Percentiles rank a stretch among this genome's conserved stretches.
These are phyloP conservation scores for Trichomonascaceae sp. DNA, from an alignment of 1,139 yeast genomes.

Conservation along the genomic window DNA sequence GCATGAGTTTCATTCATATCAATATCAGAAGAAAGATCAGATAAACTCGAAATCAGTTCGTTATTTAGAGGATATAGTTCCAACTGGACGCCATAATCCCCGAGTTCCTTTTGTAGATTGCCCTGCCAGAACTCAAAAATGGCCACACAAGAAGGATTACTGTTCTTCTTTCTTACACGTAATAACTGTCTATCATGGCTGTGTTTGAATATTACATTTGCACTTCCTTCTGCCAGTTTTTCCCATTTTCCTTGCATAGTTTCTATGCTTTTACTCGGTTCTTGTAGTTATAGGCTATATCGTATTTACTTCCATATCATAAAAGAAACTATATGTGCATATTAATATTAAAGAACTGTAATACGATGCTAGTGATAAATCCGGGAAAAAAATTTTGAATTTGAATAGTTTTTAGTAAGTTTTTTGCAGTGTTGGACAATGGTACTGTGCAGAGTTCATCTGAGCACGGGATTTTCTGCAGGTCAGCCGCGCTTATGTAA, in stretches of 20 bases:
- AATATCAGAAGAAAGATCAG: slow-evolving; percentile 9
- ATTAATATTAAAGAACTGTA: neutral
- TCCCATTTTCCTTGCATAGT: neutral
- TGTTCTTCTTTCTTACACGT: slow-evolving; percentile 22
- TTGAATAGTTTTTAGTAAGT: neutral
- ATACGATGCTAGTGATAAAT: neutral
- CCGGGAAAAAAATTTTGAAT: neutral
- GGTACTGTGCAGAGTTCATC: neutral
- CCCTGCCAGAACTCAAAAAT: slow-evolving; percentile 3
- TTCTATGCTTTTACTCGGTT: neutral
- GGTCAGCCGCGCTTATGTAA: neutral
- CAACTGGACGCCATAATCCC: slow-evolving; percentile 12
- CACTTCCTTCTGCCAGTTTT: slow-evolving; percentile 24
- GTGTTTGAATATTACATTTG: slow-evolving; percentile 20
- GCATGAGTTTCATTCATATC: slow-evolving; percentile 15
- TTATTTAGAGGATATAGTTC: slow-evolving; percentile 16
- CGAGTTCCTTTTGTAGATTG: slow-evolving; percentile 13
- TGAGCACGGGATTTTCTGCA: neutral
- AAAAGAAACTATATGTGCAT: neutral
- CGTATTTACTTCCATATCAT: neutral
- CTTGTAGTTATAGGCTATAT: neutral
- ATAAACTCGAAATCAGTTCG: slow-evolving; percentile 2
- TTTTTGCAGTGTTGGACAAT: neutral
- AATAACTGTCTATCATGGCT: slow-evolving; percentile 15
- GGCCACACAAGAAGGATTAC: slow-evolving; percentile 1